These are phyloP conservation scores for Penicillium brevicompactum DNA, from an alignment of 2,329 filamentous ascomycete genomes.

Conservation along the genomic window DNA sequence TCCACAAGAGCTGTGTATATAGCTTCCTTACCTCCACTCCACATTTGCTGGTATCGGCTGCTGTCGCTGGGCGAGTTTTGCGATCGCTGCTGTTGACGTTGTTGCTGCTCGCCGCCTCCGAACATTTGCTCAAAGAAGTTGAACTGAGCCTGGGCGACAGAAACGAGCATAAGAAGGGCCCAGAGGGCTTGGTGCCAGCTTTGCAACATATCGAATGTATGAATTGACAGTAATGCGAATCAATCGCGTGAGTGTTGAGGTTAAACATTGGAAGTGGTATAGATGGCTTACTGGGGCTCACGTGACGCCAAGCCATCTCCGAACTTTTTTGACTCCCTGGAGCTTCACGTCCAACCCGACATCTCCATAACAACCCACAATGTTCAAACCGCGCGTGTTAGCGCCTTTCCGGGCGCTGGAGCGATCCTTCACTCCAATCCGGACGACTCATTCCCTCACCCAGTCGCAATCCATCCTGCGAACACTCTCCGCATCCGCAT, in stretches of 20 bases:
- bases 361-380: conserved; percentile 30
- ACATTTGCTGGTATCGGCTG: conserved; percentile 72
- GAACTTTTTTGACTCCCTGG: conserved; percentile 24
- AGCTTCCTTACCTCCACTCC: conserved; percentile 61
- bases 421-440: conserved; percentile 34
- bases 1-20: background rate
- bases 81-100: conserved; percentile 59
- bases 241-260: background rate
- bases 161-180: conserved; percentile 60
- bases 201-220: conserved; percentile 25
- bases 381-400: conserved; percentile 48
- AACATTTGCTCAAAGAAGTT: conserved; percentile 99
- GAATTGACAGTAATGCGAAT: background rate
- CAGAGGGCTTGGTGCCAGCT: conserved; percentile 32
- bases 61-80: conserved; percentile 84
- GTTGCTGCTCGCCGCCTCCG: conserved; percentile 61
- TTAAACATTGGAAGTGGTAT: conserved; percentile 1
- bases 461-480: conserved; percentile 33
- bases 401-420: conserved; percentile 43
- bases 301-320: conserved; percentile 32
- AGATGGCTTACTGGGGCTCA: conserved; percentile 28
- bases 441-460: conserved; percentile 29
- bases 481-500: conserved; percentile 29
- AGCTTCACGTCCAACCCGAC: conserved; percentile 20
- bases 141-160: conserved; percentile 74